A percentile compares a stretch with the other conserved stretches of the same genome.
Conservation (phyloP, 495 filamentous ascomycete species). For the Copromyces sp. region DNA sequence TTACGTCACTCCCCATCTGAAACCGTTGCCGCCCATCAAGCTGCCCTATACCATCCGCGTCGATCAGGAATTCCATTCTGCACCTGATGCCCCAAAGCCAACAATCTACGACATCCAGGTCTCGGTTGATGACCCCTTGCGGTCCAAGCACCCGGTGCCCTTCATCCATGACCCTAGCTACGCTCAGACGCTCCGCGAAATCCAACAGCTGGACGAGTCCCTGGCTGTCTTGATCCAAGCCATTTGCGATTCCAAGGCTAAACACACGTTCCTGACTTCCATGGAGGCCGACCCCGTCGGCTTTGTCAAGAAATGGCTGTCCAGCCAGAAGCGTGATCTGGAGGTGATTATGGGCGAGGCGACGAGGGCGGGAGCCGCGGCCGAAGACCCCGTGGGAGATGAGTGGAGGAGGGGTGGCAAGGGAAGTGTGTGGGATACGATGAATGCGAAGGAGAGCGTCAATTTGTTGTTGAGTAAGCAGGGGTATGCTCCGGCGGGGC, state of each 20-base stretch:
- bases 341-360: constrained; percentile 83
- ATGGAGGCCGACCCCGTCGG: constrained; percentile 70
- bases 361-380: constrained; percentile 44
- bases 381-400: constrained; percentile 45
- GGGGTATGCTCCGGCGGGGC: background rate
- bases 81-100: constrained; percentile 37
- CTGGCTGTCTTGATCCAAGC: constrained; percentile 70
- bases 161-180: constrained; percentile 49
- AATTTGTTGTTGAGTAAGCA: constrained; percentile 41
- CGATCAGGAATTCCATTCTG: constrained; percentile 66
- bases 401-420: constrained; percentile 46
- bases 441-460: constrained; percentile 47
- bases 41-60: constrained; percentile 90
- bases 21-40: constrained; percentile 68
- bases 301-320: constrained; percentile 77
- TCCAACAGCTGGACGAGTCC: constrained; percentile 68
- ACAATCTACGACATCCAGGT: constrained; percentile 88
- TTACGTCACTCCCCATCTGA: constrained; percentile 61
- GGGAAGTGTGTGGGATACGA: constrained; percentile 41
- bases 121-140: constrained; percentile 72
- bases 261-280: constrained; percentile 69
- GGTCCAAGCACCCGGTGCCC: constrained; percentile 47
- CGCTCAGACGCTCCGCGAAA: constrained; percentile 54
- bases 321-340: constrained; percentile 78
- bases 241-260: constrained; percentile 67